Percentiles rank a stretch among this genome's conserved stretches.
phyloP scores from a whole-genome alignment of 768 basidiomycete species.

The Leccinum boreale region DNA sequence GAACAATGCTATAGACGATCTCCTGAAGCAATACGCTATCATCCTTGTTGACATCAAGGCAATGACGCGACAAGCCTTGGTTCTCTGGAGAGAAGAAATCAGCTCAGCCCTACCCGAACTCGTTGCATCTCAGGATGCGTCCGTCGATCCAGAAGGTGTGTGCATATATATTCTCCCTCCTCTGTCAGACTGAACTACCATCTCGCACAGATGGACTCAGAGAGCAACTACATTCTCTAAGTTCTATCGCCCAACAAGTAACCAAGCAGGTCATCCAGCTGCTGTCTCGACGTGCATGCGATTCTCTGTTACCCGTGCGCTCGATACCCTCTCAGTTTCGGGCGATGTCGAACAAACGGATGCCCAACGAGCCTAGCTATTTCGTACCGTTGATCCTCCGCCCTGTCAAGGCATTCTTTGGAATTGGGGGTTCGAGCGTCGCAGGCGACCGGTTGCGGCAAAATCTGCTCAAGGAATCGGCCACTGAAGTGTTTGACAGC shows the following conservation, averaged over 20 bases:
- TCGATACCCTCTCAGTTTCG: constrained; percentile 90
- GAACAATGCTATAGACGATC: constrained; percentile 58
- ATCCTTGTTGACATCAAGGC: constrained; percentile 64
- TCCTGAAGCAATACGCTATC: constrained; percentile 63
- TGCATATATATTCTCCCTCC: constrained; percentile 3
- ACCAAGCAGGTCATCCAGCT: constrained; percentile 65
- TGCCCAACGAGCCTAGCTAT: constrained; percentile 78
- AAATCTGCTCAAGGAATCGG: constrained; percentile 46
- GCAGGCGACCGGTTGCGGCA: constrained; percentile 58
- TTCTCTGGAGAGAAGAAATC: constrained; percentile 70
- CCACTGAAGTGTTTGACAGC: constrained; percentile 65
- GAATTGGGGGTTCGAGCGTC: constrained; percentile 51
- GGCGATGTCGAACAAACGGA: constrained; percentile 72
- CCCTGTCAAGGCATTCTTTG: constrained; percentile 76
- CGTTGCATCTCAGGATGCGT: constrained; percentile 30
- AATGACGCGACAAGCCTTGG: constrained; percentile 49
- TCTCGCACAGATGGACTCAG: constrained; percentile 49
- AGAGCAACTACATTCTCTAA: constrained; percentile 48
- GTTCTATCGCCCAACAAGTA: constrained; percentile 52
- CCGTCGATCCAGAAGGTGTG: constrained; percentile 49
- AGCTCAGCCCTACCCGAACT: constrained; percentile 54
- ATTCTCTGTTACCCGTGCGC: constrained; percentile 78
- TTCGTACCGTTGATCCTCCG: constrained; percentile 81
- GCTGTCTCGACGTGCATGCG: constrained; percentile 77
- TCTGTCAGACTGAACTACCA: background rate